These are phyloP conservation scores for Cordyceps cateniannulata DNA, from an alignment of 2,329 filamentous ascomycete species.

Conservation along the genomic window DNA sequence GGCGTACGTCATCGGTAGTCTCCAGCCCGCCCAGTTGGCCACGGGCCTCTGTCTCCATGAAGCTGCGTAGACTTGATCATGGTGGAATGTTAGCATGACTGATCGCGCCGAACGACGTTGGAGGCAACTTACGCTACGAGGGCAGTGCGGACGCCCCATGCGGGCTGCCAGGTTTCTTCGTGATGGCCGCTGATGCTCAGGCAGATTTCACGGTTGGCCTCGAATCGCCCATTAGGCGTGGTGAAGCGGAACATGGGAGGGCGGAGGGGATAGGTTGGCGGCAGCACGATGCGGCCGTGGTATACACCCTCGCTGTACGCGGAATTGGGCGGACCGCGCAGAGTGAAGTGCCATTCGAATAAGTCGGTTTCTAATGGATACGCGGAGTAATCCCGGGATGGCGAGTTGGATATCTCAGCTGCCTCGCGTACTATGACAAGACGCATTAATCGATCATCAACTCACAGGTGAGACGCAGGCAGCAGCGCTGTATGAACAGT, in stretches of 20 bases:
- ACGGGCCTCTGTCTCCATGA: constrained; percentile 86
- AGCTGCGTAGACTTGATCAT: constrained; percentile 56
- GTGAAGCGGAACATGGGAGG: constrained; percentile 95
- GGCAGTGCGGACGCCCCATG: constrained; percentile 92
- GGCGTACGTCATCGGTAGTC: constrained; percentile 59
- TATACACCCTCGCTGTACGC: constrained; percentile 79
- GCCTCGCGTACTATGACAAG: constrained; percentile 66
- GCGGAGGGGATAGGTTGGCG: constrained; percentile 81
- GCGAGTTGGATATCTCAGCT: constrained; percentile 70
- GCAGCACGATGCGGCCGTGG: constrained; percentile 90
- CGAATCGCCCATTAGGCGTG: constrained; percentile 87
- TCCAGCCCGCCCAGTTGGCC: constrained; percentile 91
- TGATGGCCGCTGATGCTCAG: constrained; percentile 91
- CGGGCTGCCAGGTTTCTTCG: constrained; percentile 97
- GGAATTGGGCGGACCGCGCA: constrained; percentile 80
- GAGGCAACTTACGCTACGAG: constrained; percentile 49
- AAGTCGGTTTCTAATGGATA: constrained; percentile 81
- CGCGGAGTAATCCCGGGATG: constrained; percentile 80
- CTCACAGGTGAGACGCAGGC: neutral
- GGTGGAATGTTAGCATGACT: neutral
- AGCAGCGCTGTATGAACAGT: neutral
- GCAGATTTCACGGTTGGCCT: constrained; percentile 95
- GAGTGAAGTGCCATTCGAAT: constrained; percentile 98
- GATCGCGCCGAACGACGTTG: neutral
- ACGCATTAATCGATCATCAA: constrained; percentile 31